phyloP scores from a whole-genome alignment of 306 rosid species.

The Geum urbanum region DNA sequence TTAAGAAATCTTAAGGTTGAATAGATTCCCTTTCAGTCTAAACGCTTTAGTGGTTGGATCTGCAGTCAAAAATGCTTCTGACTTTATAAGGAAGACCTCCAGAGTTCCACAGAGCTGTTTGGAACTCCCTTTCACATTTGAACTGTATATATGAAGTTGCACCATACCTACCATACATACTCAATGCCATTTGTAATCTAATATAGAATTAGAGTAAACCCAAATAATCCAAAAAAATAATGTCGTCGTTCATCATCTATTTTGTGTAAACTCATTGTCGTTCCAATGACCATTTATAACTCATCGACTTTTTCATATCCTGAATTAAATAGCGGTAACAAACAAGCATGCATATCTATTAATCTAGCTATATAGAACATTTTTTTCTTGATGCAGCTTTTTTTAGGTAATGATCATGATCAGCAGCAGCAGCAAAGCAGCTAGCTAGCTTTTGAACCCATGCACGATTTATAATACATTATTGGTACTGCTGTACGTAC shows the following conservation, averaged over 20 bases:
- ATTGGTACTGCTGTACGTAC: background rate
- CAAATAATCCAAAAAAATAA: too few relatives aligned
- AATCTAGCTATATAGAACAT: too few relatives aligned
- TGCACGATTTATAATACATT: background rate
- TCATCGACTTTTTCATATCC: too few relatives aligned
- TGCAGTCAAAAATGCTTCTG: slow-evolving; percentile 31
- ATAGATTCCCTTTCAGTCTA: slow-evolving; percentile 32
- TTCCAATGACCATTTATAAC: too few relatives aligned
- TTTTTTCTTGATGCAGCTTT: too few relatives aligned
- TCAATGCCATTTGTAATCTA: background rate
- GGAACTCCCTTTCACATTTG: slow-evolving; percentile 24
- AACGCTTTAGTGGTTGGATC: slow-evolving; percentile 36
- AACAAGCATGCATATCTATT: background rate
- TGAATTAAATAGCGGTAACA: background rate
- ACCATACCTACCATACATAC: background rate
- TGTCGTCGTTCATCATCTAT: too few relatives aligned
- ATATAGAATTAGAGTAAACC: background rate
- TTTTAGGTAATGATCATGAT: too few relatives aligned
- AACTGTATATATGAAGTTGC: background rate
- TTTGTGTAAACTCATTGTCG: too few relatives aligned
- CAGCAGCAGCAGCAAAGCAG: too few relatives aligned
- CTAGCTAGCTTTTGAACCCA: too few relatives aligned
- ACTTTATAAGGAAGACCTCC: slow-evolving; percentile 7
- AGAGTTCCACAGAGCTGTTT: background rate
- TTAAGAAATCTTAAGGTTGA: slow-evolving; percentile 11